Evolutionary conservation across 257 asterid species (phyloP).

Genomic region (Petunia axillaris): DNA sequence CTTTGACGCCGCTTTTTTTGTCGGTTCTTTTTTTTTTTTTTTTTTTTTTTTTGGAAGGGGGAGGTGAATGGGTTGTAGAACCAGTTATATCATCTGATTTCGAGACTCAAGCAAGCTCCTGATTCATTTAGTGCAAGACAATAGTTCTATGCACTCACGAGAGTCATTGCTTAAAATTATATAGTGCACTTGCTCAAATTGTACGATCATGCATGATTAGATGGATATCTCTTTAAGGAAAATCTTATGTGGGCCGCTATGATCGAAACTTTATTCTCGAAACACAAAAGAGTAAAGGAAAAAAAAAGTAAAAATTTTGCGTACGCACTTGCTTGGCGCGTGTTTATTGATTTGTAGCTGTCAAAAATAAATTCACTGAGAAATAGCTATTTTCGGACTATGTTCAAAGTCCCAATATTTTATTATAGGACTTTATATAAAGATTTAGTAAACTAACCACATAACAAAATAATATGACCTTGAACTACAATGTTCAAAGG

Average conservation of each 20-base stretch:
- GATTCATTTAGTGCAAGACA: neutral
- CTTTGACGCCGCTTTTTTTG: too few species aligned
- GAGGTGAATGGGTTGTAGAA: too few species aligned
- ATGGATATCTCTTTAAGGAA: constrained; percentile 5
- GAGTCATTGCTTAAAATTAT: neutral
- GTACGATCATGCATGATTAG: neutral
- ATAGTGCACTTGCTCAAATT: neutral
- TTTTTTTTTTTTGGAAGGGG: too few species aligned
- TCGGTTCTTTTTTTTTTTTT: too few species aligned
- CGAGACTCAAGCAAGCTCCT: neutral
- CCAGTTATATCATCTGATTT: too few species aligned
- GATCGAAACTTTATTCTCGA: constrained; percentile 5
- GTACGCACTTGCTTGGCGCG: too few species aligned
- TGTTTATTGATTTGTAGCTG: too few species aligned
- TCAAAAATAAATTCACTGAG: neutral
- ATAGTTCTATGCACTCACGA: neutral
- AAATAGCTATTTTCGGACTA: neutral
- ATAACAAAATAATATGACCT: too few species aligned
- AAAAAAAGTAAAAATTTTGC: neutral
- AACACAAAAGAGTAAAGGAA: neutral
- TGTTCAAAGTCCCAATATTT: too few species aligned
- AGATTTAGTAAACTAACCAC: too few species aligned
- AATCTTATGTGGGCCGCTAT: neutral
- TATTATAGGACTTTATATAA: too few species aligned
- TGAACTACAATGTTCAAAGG: too few species aligned